Evolutionary conservation across 768 basidiomycete genomes (phyloP).

Genomic region (Cyathus striatus): DNA sequence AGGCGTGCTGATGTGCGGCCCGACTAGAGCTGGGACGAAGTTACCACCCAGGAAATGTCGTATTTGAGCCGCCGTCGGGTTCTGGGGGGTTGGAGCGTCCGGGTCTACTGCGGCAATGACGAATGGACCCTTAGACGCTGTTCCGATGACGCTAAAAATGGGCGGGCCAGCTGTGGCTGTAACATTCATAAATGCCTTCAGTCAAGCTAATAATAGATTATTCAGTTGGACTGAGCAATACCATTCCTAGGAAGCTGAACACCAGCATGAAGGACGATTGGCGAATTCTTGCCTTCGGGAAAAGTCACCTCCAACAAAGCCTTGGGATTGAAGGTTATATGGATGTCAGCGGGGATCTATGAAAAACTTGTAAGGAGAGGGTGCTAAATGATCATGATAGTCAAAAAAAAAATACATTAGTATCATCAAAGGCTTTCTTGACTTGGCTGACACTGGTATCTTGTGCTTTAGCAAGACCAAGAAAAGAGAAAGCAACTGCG

Average conservation of each 20-base stretch:
- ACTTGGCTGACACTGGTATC: slow-evolving; percentile 22
- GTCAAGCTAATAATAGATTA: too few species aligned
- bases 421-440: slow-evolving; percentile 20
- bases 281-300: slow-evolving; percentile 17
- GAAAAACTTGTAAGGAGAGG: background rate
- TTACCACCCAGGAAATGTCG: slow-evolving; percentile 40
- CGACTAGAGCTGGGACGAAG: slow-evolving; percentile 13
- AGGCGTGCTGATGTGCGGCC: background rate
- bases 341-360: slow-evolving; percentile 26
- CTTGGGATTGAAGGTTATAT: slow-evolving; percentile 26
- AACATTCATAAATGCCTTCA: background rate
- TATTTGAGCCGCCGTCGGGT: slow-evolving; percentile 31
- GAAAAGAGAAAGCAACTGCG: too few species aligned
- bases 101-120: slow-evolving; percentile 39
- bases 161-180: slow-evolving; percentile 35
- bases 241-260: slow-evolving; percentile 27
- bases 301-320: slow-evolving; percentile 29
- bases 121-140: slow-evolving; percentile 27
- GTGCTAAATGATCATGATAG: background rate
- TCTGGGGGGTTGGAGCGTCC: slow-evolving; percentile 41
- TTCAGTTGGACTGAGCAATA: slow-evolving; percentile 7
- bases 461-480: slow-evolving; percentile 13
- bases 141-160: slow-evolving; percentile 21
- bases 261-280: slow-evolving; percentile 29
- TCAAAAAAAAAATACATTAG: slow-evolving; percentile 16